Conservation (phyloP, 768 basidiomycete genomes). For the Exidia glandulosa region DNA sequence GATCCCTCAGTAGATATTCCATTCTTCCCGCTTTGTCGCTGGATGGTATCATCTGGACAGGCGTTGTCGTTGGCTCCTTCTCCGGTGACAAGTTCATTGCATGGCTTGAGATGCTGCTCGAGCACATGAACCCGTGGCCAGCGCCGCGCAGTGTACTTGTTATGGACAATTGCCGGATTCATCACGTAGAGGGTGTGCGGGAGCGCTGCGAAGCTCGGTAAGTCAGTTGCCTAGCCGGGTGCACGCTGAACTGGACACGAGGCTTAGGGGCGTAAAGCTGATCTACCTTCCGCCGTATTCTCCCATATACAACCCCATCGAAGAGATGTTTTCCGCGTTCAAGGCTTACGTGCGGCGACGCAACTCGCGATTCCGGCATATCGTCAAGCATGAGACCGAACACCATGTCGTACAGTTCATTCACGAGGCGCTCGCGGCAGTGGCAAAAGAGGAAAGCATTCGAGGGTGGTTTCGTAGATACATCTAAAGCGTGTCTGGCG, state of each 20-base stretch:
- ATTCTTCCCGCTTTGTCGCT: background rate
- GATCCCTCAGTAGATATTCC: background rate
- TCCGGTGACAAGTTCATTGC: background rate
- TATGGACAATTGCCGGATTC: slow-evolving; percentile 17
- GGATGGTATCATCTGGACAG: background rate
- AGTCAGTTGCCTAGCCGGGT: background rate
- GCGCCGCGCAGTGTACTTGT: slow-evolving; percentile 14
- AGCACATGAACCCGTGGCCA: slow-evolving; percentile 9
- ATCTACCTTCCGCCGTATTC: slow-evolving; percentile 27
- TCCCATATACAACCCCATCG: slow-evolving; percentile 30
- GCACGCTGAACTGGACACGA: background rate
- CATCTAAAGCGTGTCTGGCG: background rate
- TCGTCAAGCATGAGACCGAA: background rate
- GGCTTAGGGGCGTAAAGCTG: background rate
- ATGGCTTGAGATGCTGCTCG: background rate
- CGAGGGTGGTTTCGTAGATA: background rate
- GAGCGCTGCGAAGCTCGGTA: slow-evolving; percentile 8
- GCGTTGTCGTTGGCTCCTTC: background rate
- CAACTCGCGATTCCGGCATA: background rate
- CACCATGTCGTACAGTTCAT: background rate
- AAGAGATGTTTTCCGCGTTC: slow-evolving; percentile 28
- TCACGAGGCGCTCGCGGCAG: background rate
- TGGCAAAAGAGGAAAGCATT: background rate
- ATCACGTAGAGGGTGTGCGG: slow-evolving; percentile 9
- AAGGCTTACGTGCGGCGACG: slow-evolving; percentile 19